Conservation (phyloP, 164 flowering plant species). For the Sextonia rubra region DNA sequence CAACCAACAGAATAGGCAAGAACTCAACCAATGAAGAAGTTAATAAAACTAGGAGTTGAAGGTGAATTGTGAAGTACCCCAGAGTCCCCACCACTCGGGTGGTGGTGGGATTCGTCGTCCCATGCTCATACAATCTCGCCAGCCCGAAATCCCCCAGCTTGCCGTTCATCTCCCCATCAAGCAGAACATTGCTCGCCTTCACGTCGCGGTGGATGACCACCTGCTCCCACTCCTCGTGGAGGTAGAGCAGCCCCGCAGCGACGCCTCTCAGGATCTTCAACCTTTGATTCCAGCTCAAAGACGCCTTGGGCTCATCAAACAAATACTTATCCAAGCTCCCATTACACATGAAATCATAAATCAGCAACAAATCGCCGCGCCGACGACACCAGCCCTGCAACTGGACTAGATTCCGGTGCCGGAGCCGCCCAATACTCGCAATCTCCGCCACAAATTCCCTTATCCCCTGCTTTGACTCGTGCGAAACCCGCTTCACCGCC, state of each 20-base stretch:
- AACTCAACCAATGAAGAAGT: too few species aligned
- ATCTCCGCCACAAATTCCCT: conserved; percentile 58
- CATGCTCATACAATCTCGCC: conserved; percentile 58
- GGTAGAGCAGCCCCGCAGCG: conserved; percentile 53
- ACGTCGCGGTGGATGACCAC: conserved; percentile 63
- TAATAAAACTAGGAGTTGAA: too few species aligned
- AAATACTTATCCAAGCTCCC: conserved; percentile 56
- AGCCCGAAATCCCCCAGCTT: conserved; percentile 34
- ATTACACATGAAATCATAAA: conserved; percentile 62
- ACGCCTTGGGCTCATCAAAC: conserved; percentile 34
- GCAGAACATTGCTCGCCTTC: conserved; percentile 57
- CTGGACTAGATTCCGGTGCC: conserved; percentile 61
- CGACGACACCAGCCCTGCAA: conserved; percentile 17
- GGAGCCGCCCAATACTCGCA: conserved; percentile 53
- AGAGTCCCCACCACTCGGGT: conserved; percentile 60
- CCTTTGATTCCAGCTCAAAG: conserved; percentile 47
- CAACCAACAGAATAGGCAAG: too few species aligned
- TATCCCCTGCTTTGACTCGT: conserved; percentile 57
- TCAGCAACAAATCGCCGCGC: conserved; percentile 33
- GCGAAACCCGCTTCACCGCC: conserved; percentile 58
- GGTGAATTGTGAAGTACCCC: conserved; percentile 21
- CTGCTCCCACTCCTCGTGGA: conserved; percentile 67
- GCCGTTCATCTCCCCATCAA: conserved; percentile 51
- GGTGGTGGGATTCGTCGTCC: conserved; percentile 45
- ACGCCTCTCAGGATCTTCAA: conserved; percentile 50